Evolutionary conservation across 2,329 filamentous ascomycete species (phyloP).

Genomic region (Trichoderma endophyticum): DNA sequence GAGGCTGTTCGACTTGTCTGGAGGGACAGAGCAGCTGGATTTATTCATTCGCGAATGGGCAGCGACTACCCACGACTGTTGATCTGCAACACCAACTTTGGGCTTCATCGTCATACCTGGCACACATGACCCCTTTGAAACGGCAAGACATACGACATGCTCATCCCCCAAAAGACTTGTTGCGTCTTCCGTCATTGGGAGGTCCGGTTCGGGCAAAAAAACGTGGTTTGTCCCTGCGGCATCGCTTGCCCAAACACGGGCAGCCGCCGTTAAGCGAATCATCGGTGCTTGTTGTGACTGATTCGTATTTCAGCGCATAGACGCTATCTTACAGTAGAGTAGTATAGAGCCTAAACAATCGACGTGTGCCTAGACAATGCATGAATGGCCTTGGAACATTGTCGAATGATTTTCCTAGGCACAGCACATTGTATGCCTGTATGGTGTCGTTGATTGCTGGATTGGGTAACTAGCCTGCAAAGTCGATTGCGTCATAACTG

Average conservation of each 20-base stretch:
- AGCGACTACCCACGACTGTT: not conserved
- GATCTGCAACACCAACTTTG: conserved; percentile 13
- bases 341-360: not conserved
- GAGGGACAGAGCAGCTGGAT: conserved; percentile 15
- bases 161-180: not conserved
- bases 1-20: not conserved
- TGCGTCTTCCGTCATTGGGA: not conserved
- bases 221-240: not conserved
- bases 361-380: not conserved
- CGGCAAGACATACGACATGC: not conserved
- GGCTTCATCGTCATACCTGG: conserved; percentile 13
- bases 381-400: not conserved
- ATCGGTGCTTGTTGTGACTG: not conserved
- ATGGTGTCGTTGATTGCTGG: not conserved
- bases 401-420: not conserved
- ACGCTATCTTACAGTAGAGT: not conserved
- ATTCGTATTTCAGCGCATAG: not conserved
- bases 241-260: conserved; percentile 4
- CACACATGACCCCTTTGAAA: conserved; percentile 5
- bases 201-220: not conserved
- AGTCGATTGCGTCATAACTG: conserved; percentile 15
- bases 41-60: conserved; percentile 8
- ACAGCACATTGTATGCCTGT: not conserved
- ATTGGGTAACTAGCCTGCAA: not conserved
- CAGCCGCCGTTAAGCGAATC: conserved; percentile 2